phyloP scores from a whole-genome alignment of 352 stramenopile species.

The Stramenopiles sp. region DNA sequence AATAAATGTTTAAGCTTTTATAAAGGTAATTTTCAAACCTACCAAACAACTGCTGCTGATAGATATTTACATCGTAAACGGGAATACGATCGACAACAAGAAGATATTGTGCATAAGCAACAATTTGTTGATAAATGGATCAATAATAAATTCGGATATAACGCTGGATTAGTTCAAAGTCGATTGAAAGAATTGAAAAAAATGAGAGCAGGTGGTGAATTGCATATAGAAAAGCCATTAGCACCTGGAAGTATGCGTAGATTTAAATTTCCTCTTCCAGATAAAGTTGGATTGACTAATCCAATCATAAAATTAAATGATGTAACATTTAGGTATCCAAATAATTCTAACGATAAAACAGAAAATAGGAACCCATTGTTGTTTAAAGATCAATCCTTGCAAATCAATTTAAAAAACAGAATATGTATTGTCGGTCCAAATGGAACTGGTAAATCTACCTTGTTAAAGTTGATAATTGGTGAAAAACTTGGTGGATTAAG shows the following conservation, averaged over 20 bases:
- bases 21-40: constrained; percentile 93
- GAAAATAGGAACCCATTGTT: background rate
- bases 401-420: constrained; percentile 84
- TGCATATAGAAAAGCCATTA: constrained; percentile 9
- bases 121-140: constrained; percentile 25
- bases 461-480: constrained; percentile 91
- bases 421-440: constrained; percentile 85
- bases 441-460: constrained; percentile 83
- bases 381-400: constrained; percentile 64
- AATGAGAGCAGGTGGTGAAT: background rate
- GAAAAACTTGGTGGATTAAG: constrained; percentile 85
- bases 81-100: constrained; percentile 31
- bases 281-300: constrained; percentile 53
- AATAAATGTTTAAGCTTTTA: constrained; percentile 89
- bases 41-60: constrained; percentile 80
- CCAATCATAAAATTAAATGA: constrained; percentile 91
- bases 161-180: constrained; percentile 24
- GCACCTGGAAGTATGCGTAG: constrained; percentile 19
- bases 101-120: constrained; percentile 58
- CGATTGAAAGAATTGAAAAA: constrained; percentile 14
- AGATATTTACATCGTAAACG: constrained; percentile 70
- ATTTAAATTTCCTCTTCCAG: constrained; percentile 70
- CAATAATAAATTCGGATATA: constrained; percentile 25
- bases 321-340: constrained; percentile 75
- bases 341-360: constrained; percentile 11